These are phyloP conservation scores for Ambrosiella beaveri DNA, from an alignment of 2,329 filamentous ascomycete species.

Conservation along the genomic window DNA sequence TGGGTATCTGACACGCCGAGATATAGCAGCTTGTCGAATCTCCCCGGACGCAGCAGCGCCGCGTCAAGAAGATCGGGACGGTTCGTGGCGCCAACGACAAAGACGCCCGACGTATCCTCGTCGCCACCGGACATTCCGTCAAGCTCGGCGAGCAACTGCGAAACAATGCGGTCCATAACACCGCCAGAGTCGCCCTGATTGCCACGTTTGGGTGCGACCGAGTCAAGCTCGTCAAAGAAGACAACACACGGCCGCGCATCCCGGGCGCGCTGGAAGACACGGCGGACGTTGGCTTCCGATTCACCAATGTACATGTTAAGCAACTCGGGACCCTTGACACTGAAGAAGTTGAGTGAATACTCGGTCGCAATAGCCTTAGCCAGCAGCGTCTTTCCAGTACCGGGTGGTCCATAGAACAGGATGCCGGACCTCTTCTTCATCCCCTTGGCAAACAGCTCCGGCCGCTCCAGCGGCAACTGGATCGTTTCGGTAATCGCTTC, in stretches of 20 bases:
- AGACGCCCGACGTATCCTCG: constrained; percentile 59
- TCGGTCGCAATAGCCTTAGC: constrained; percentile 88
- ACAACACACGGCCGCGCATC: constrained; percentile 79
- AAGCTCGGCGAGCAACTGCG: constrained; percentile 80
- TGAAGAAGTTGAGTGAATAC: constrained; percentile 89
- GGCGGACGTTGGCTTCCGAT: constrained; percentile 77
- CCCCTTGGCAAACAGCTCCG: constrained; percentile 87
- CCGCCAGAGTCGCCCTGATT: constrained; percentile 95
- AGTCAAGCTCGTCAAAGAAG: constrained; percentile 87
- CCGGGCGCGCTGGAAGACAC: constrained; percentile 73
- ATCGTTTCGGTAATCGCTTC: constrained; percentile 96
- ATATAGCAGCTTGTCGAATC: constrained; percentile 98
- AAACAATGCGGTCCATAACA: constrained; percentile 96
- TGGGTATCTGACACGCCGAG: constrained; percentile 92
- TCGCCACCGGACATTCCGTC: constrained; percentile 66
- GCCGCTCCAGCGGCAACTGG: constrained; percentile 75
- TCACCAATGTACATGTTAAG: constrained; percentile 96
- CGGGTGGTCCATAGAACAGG: constrained; percentile 78
- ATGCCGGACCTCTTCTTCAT: constrained; percentile 97
- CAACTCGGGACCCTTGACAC: constrained; percentile 77
- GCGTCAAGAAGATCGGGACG: constrained; percentile 83
- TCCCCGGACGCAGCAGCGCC: constrained; percentile 70
- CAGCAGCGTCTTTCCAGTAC: constrained; percentile 81
- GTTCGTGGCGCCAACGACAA: constrained; percentile 94
- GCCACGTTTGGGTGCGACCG: constrained; percentile 85